A percentile compares a stretch with the other conserved stretches of the same genome.
phyloP scores from a whole-genome alignment of 2,329 filamentous ascomycete genomes.

The Emergomyces africanus region DNA sequence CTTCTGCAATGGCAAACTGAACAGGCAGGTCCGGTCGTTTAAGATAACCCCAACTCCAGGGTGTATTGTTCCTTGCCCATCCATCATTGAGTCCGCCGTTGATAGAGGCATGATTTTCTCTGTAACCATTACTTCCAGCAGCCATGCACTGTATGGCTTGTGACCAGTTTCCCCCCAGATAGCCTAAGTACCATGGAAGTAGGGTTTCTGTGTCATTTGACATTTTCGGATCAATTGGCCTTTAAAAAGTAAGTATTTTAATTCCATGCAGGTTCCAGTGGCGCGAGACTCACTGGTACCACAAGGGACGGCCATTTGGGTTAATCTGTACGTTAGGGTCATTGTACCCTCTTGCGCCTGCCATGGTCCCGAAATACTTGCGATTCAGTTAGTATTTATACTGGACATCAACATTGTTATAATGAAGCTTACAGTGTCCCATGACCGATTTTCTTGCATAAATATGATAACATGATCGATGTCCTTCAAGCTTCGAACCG shows the following conservation, averaged over 20 bases:
- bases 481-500: conserved; percentile 34
- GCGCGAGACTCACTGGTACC: conserved; percentile 32
- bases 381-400: neutral
- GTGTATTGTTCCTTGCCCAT: conserved; percentile 43
- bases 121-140: conserved; percentile 41
- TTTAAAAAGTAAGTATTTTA: conserved; percentile 8
- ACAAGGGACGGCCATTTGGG: conserved; percentile 32
- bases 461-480: conserved; percentile 47
- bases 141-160: conserved; percentile 44
- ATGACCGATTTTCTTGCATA: conserved; percentile 41
- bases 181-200: conserved; percentile 44
- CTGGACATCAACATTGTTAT: neutral
- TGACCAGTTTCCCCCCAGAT: conserved; percentile 37
- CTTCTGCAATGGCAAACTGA: conserved; percentile 43
- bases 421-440: conserved; percentile 20
- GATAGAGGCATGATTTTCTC: conserved; percentile 39
- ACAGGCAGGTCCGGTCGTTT: conserved; percentile 41
- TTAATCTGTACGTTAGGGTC: conserved; percentile 45
- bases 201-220: conserved; percentile 33
- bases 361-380: conserved; percentile 45
- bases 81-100: conserved; percentile 41
- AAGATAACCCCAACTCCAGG: conserved; percentile 41
- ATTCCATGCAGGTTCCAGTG: neutral
- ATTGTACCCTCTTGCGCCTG: conserved; percentile 42
- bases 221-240: conserved; percentile 26